Conservation (phyloP, 2,329 filamentous ascomycete species). For the Fusarium falciforme region DNA sequence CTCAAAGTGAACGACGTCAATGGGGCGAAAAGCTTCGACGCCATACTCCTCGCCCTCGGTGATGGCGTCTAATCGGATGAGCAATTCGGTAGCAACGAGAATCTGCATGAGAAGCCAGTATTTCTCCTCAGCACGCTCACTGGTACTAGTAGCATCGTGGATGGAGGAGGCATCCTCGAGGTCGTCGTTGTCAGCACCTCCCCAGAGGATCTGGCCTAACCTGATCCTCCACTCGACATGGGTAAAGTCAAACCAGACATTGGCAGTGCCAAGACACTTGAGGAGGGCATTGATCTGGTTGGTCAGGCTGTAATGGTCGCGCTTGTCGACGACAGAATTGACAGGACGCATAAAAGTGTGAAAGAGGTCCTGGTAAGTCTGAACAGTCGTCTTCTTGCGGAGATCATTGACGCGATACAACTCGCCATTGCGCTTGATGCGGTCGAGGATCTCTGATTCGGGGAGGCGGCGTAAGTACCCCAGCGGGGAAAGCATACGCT, state of each 20-base stretch:
- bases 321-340: conserved; percentile 65
- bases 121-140: conserved; percentile 69
- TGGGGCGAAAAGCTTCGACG: conserved; percentile 61
- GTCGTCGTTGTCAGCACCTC: conserved; percentile 61
- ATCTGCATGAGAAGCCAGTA: conserved; percentile 77
- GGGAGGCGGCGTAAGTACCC: conserved; percentile 67
- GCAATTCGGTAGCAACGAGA: conserved; percentile 72
- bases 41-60: conserved; percentile 70
- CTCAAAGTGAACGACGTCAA: conserved; percentile 71
- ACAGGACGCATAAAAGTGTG: conserved; percentile 68
- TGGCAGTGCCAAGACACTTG: conserved; percentile 71
- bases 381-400: conserved; percentile 62
- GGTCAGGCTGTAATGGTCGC: conserved; percentile 71
- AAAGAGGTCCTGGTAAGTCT: conserved; percentile 73
- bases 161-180: conserved; percentile 65
- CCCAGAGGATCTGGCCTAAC: conserved; percentile 79
- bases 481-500: conserved; percentile 64
- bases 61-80: conserved; percentile 72
- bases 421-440: conserved; percentile 67
- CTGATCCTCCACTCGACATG: conserved; percentile 80
- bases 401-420: conserved; percentile 66
- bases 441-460: conserved; percentile 68
- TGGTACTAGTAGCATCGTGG: conserved; percentile 59
- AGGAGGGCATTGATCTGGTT: conserved; percentile 78
- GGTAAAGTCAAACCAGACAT: conserved; percentile 81